phyloP scores from a whole-genome alignment of 805 yeast species.

The Candida glaebosa region DNA sequence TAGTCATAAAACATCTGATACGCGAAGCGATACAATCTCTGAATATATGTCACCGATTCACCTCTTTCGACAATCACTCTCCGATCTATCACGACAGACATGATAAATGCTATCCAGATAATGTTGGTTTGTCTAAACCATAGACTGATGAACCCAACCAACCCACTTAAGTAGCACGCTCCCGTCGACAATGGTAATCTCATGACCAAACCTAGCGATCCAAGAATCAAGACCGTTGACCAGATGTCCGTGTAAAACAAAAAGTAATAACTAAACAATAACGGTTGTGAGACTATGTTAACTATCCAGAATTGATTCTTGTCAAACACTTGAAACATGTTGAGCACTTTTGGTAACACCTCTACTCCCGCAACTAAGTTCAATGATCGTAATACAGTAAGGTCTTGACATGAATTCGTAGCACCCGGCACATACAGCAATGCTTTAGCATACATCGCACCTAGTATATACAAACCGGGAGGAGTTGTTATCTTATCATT shows the following conservation, averaged over 20 bases:
- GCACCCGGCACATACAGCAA: conserved; percentile 14
- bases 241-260: conserved; percentile 92
- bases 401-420: conserved; percentile 14
- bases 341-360: conserved; percentile 47
- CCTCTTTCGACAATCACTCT: conserved; percentile 11
- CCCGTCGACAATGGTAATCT: conserved; percentile 12
- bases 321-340: conserved; percentile 8
- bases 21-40: conserved; percentile 12
- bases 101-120: conserved; percentile 71
- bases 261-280: conserved; percentile 67
- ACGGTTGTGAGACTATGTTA: conserved; percentile 53
- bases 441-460: conserved; percentile 34
- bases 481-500: conserved; percentile 94
- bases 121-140: conserved; percentile 89
- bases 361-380: conserved; percentile 66
- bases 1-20: conserved; percentile 15
- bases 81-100: conserved; percentile 53
- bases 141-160: conserved; percentile 60
- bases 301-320: conserved; percentile 21
- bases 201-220: conserved; percentile 48
- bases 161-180: conserved; percentile 40
- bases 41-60: conserved; percentile 13
- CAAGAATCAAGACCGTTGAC: conserved; percentile 70
- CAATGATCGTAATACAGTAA: conserved; percentile 33
- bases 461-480: conserved; percentile 75